phyloP scores from a whole-genome alignment of 768 basidiomycete species.

The Pleurotus tuber-regium region DNA sequence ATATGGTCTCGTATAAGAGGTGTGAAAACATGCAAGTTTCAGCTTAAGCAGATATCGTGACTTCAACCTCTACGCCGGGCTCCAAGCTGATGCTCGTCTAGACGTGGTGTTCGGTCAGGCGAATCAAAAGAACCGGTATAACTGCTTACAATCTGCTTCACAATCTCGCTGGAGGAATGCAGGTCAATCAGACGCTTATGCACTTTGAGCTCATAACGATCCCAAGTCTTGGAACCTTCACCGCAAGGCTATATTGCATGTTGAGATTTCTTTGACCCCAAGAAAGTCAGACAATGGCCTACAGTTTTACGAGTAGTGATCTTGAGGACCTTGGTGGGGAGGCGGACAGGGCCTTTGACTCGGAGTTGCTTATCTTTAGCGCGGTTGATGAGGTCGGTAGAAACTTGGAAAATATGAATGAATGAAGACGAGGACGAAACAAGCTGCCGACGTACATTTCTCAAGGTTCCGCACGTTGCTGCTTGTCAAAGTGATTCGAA shows the following conservation, averaged over 20 bases:
- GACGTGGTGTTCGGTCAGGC: slow-evolving; percentile 5
- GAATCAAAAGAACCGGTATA: background rate
- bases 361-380: slow-evolving; percentile 99
- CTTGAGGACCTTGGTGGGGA: slow-evolving; percentile 98
- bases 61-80: slow-evolving; percentile 98
- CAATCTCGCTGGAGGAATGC: slow-evolving; percentile 97
- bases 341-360: slow-evolving; percentile 97
- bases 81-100: slow-evolving; percentile 99
- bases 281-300: slow-evolving; percentile 27
- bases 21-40: too few species aligned
- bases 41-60: slow-evolving; percentile 81
- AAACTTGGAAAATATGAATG: slow-evolving; percentile 59
- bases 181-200: slow-evolving; percentile 99
- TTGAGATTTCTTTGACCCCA: background rate
- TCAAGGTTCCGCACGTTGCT: slow-evolving; percentile 98
- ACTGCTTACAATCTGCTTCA: slow-evolving; percentile 94
- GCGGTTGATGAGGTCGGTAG: slow-evolving; percentile 92
- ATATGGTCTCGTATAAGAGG: too few species aligned
- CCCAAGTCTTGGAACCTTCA: slow-evolving; percentile 99
- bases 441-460: slow-evolving; percentile 71
- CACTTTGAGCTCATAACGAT: slow-evolving; percentile 97
- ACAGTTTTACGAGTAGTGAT: slow-evolving; percentile 99
- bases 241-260: slow-evolving; percentile 77
- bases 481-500: slow-evolving; percentile 97
- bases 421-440: background rate